Percentiles rank a stretch among this genome's conserved stretches.
Evolutionary conservation across 1,284 basidiomycete species (phyloP).

Genomic region (Ustilago bromivora): DNA sequence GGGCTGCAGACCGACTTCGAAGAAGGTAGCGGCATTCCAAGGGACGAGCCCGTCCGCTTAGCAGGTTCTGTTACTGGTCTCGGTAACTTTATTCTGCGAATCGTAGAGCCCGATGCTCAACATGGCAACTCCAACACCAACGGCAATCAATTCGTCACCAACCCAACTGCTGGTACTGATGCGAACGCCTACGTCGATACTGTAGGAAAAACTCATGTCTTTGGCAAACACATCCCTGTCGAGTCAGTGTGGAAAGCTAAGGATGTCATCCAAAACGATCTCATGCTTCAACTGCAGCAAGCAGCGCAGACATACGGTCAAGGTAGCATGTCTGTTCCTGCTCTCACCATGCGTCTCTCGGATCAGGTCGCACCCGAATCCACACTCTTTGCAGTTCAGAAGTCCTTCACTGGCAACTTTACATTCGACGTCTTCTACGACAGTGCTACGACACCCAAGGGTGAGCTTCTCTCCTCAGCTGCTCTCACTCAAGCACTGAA

Average conservation of each 20-base stretch:
- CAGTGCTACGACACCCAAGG: constrained; percentile 75
- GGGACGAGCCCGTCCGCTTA: constrained; percentile 74
- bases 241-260: constrained; percentile 86
- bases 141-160: constrained; percentile 43
- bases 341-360: constrained; percentile 80
- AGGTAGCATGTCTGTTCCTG: constrained; percentile 77
- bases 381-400: constrained; percentile 88
- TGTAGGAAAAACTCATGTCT: constrained; percentile 79
- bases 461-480: constrained; percentile 74
- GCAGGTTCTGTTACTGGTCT: constrained; percentile 80
- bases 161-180: constrained; percentile 72
- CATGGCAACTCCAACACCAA: constrained; percentile 72
- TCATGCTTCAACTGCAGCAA: constrained; percentile 76
- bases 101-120: constrained; percentile 78
- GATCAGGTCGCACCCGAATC: constrained; percentile 80
- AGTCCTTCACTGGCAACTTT: constrained; percentile 82
- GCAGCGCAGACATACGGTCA: constrained; percentile 75
- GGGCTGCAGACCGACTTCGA: constrained; percentile 78
- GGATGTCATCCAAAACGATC: constrained; percentile 79
- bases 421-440: constrained; percentile 88
- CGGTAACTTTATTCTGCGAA: constrained; percentile 82
- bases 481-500: constrained; percentile 77
- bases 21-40: constrained; percentile 75
- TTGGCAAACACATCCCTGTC: constrained; percentile 76
- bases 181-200: constrained; percentile 76